phyloP scores from a whole-genome alignment of 2,329 filamentous ascomycete genomes.

The Xylaria polymorpha region DNA sequence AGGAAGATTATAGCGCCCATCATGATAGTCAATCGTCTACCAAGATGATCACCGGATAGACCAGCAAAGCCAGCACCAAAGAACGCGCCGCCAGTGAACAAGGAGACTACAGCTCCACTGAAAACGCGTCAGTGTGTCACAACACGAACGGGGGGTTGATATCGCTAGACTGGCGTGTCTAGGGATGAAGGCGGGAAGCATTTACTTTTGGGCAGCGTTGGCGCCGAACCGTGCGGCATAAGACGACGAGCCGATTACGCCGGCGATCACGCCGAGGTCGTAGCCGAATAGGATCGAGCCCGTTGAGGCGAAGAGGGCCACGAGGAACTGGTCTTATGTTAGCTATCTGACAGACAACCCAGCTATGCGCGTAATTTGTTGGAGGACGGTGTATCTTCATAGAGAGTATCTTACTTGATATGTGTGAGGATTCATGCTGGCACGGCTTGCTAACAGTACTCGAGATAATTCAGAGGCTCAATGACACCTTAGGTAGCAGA shows the following conservation, averaged over 20 bases:
- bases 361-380: neutral
- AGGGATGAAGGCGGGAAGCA: slow-evolving; percentile 1
- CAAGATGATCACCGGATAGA: slow-evolving; percentile 66
- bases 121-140: slow-evolving; percentile 5
- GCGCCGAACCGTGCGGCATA: slow-evolving; percentile 57
- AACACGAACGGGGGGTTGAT: neutral
- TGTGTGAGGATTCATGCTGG: slow-evolving; percentile 48
- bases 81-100: slow-evolving; percentile 79
- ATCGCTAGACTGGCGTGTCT: neutral
- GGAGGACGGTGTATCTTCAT: neutral
- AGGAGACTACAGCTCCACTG: slow-evolving; percentile 77
- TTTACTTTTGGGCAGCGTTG: slow-evolving; percentile 53
- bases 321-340: slow-evolving; percentile 56
- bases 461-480: slow-evolving; percentile 4
- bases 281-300: slow-evolving; percentile 67
- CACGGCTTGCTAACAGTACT: slow-evolving; percentile 1
- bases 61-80: slow-evolving; percentile 71
- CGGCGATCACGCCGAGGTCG: slow-evolving; percentile 65
- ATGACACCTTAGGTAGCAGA: slow-evolving; percentile 16
- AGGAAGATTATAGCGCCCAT: slow-evolving; percentile 77
- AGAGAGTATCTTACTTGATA: slow-evolving; percentile 45
- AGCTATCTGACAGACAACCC: neutral
- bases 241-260: slow-evolving; percentile 62
- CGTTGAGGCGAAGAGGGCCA: slow-evolving; percentile 66
- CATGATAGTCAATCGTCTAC: slow-evolving; percentile 75